Evolutionary conservation across 2,329 filamentous ascomycete species (phyloP).

Genomic region (Epichloe brachyelytri): DNA sequence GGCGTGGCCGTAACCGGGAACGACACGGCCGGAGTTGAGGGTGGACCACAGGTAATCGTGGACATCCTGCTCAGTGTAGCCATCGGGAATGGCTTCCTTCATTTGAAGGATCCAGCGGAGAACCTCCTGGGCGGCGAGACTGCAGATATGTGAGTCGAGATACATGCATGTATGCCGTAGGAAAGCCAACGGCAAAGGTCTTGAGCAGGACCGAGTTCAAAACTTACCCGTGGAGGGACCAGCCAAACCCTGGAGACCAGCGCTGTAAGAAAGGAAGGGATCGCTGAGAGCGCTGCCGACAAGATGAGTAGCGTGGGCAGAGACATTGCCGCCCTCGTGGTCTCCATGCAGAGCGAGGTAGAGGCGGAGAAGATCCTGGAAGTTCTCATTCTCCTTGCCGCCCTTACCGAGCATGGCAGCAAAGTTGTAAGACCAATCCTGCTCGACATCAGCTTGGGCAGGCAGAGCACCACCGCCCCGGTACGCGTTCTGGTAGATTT

Average conservation of each 20-base stretch:
- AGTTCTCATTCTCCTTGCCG: constrained; percentile 76
- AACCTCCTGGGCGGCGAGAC: constrained; percentile 91
- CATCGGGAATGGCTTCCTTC: constrained; percentile 72
- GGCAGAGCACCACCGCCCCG: constrained; percentile 60
- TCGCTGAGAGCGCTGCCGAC: constrained; percentile 91
- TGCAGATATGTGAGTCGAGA: constrained; percentile 5
- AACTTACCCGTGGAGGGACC: constrained; percentile 55
- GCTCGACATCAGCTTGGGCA: constrained; percentile 61
- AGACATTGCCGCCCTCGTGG: constrained; percentile 96
- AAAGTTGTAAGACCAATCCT: constrained; percentile 99
- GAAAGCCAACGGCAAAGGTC: background rate
- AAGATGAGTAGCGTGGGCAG: constrained; percentile 86
- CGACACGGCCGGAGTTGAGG: constrained; percentile 84
- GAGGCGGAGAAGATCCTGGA: constrained; percentile 86
- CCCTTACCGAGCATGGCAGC: constrained; percentile 89
- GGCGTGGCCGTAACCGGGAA: constrained; percentile 90
- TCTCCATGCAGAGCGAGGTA: constrained; percentile 96
- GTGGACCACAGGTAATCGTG: constrained; percentile 85
- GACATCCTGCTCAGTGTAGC: constrained; percentile 70
- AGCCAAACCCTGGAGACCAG: constrained; percentile 86
- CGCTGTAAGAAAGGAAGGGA: constrained; percentile 90
- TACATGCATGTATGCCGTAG: background rate
- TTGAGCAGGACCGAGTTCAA: background rate
- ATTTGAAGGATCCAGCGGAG: constrained; percentile 95
- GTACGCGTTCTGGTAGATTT: constrained; percentile 93